Evolutionary conservation across 176 grass and related monocot species (phyloP), one percentile per base, ranked within the genome.

Genomic region (Juncus effusus): DNA sequence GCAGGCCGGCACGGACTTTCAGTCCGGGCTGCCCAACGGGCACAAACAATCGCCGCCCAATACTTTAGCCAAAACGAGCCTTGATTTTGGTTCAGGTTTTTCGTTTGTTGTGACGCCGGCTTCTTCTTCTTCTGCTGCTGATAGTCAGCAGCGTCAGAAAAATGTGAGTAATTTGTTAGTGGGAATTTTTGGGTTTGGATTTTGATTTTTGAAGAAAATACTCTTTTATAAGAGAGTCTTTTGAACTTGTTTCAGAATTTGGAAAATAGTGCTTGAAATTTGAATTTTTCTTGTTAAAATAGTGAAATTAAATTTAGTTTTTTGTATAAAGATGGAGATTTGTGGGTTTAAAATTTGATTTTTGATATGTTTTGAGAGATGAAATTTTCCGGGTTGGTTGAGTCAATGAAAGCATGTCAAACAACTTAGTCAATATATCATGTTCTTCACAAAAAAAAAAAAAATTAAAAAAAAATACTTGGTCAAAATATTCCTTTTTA

Each of bases 81-180:
- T 73, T 12, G 13, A 88, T 70, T 80, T 88, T 58, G 16, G 13
- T n/a, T 78, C 77, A 37, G 67, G 59, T 12, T 42, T 69, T 3
- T 38, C 61, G 4, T 49, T 47, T 6, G 15, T 40, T 13, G 14
- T 40, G 13, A 50, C 36, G 13, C 13, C 35, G 16, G 4, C 57
- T 13, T 61, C 13, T 64, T 19, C 36, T 42, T 40, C 4, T 6
- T 35, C 59, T 0, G 11, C 13, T 69, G 16, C 52, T 14, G 66
- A 70, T 62, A 47, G 51, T 47, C 37, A 55, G 4, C 36, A 63
- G 37, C 51, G 8, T 16, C 38, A 13, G 40, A 60, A 58, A 36
- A 72, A 72, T 72, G 69, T 60, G 58, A 72, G 54, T 41, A 10
- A 15, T 56, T 5, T 56, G 54, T 38, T 40, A 8, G 14, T 41